Base-by-base conservation (phyloP, 2,329 filamentous ascomycete genomes). In the Pestalotiopsis fici region DNA sequence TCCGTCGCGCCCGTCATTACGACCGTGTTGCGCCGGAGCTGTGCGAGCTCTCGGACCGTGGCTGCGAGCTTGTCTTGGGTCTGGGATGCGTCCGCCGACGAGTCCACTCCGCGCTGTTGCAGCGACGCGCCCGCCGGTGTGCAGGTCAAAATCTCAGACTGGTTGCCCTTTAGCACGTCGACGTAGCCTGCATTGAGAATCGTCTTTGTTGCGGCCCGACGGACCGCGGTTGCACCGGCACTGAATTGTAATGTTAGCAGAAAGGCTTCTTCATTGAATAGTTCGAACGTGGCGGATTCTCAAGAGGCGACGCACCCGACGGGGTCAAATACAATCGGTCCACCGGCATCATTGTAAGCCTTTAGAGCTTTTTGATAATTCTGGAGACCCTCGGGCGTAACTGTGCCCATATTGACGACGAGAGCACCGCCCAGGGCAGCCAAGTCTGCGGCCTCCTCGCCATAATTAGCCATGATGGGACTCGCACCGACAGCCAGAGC, bases 351-450 rank as follows among this genome's bases (percentile, higher is more conserved):
- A 74, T 98, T 98, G 83, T 98, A 98, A 1, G 94, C 94, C 54
- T 82, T 82, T 11, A 97, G 83, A 0, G 95, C 94, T 75, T 90
- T 86, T 47, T 88, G 76, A 78, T 96, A 94, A 77, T 93, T 93
- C 12, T 82, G 74, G 3, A 95, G 79, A 43, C 90, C 91, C 4
- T 94, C 92, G 0, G 91, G 89, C 1, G 93, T 96, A 6, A 95
- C 90, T 0, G 94, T 97, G 31, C 95, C 95, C 94, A 98, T 98
- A 80, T 98, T 98, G 76, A 98, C 87, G 59, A 98, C 92, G 1
- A 98, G 86, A 0, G 91, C 89, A 12, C 93, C 94, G 47, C 91
- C 90, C 0, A 97, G 86, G 35, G 85, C 86, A 13, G 92, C 90
- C n/a, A 98, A 86, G 75, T 98, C 95, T 7, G 81, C 78, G 0